Base-by-base conservation (phyloP, 2,329 filamentous ascomycete genomes). In the Cercospora beticola region DNA sequence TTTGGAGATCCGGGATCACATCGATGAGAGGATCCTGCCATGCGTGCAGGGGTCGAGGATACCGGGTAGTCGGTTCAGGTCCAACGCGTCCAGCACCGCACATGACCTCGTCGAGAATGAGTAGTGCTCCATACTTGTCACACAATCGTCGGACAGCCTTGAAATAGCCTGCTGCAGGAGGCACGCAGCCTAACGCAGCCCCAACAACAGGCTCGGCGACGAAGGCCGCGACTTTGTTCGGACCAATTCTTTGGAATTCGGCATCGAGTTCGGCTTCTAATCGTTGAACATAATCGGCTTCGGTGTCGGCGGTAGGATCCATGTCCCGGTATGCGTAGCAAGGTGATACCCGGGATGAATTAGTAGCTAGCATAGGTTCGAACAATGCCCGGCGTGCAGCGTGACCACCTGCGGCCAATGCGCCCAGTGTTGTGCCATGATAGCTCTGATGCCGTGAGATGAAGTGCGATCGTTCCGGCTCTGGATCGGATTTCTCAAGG, bases 41-140 rank as follows among this genome's bases (percentile, higher is more conserved):
- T 1, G 87, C 86, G 78, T 91, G 86, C 71, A 89, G 78, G 8
- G 78, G 77, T 30, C 70, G 74, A 9, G 75, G 74, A 58, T 72
- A 76, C 26, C 66, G 69, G 14, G 69, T 67, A 5, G 76, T 73
- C 3, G 76, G 74, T 40, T 73, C 73, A 4, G 81, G 84, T 0
- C 88, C 88, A 0, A 83, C 84, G 0, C 88, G 81, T 1, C 89
- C 88, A 78, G 86, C 86, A 2, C 89, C 89, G 59, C 86, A 89
- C 90, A 93, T 92, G 56, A 93, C 85, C 76, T 94, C 92, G 74
- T 95, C 92, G 0, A 94, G 80, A 57, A 94, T 89, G n/a, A 95
- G 82, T 0, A 95, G 84, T 0, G 89, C 88, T 0, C 90, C 91
- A 74, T 94, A 84, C 69, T 86, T 87, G 63, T 90, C 85, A 76